phyloP scores from a whole-genome alignment of 139 green algal genomes.

The Asterochloris erici region DNA sequence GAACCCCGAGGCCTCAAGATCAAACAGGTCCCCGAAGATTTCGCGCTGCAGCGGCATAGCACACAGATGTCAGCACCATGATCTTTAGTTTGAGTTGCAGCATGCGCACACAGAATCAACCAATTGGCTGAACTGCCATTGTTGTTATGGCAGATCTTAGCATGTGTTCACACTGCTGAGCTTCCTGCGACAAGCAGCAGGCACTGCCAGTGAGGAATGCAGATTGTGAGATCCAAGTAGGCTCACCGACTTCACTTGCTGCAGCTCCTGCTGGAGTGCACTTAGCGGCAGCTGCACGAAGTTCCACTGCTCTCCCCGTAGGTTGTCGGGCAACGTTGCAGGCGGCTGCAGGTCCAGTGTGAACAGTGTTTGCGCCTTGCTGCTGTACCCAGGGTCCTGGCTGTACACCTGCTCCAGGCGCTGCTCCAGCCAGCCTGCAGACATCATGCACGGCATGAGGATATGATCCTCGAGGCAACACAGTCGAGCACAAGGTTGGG shows the following conservation, averaged over 20 bases:
- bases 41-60: slow-evolving; percentile 15
- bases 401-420: slow-evolving; percentile 86
- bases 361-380: slow-evolving; percentile 76
- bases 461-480: too few relatives aligned
- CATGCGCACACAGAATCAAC: too few relatives aligned
- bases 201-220: too few relatives aligned
- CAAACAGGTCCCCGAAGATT: slow-evolving; percentile 64
- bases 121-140: too few relatives aligned
- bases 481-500: too few relatives aligned
- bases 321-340: slow-evolving; percentile 84
- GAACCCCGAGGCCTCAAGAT: slow-evolving; percentile 31
- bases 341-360: slow-evolving; percentile 76
- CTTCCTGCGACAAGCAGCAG: too few relatives aligned
- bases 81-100: too few relatives aligned
- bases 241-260: slow-evolving; percentile 40
- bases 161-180: too few relatives aligned
- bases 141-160: too few relatives aligned
- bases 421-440: slow-evolving; percentile 78
- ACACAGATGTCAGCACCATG: too few relatives aligned
- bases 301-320: slow-evolving; percentile 92
- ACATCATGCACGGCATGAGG: too few relatives aligned
- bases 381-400: slow-evolving; percentile 75
- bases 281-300: slow-evolving; percentile 95
- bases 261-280: slow-evolving; percentile 60
- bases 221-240: too few relatives aligned